These are phyloP conservation scores for Bipolaris bicolor DNA, from an alignment of 2,329 filamentous ascomycete genomes.

Conservation along the genomic window DNA sequence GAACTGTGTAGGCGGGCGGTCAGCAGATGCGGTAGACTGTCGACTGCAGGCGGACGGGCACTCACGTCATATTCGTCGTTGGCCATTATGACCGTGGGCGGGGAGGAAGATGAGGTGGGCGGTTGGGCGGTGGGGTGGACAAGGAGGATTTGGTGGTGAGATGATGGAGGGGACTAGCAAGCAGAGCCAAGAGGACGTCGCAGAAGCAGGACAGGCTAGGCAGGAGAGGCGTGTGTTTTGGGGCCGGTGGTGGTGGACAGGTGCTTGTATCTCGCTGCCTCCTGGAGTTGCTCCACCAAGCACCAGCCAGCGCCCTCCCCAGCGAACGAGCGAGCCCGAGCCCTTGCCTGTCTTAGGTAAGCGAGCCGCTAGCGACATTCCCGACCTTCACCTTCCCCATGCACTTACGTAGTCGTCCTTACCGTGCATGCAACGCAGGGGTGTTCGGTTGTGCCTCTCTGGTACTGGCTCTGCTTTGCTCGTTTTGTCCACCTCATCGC, in stretches of 20 bases:
- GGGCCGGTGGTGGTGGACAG: constrained; percentile 16
- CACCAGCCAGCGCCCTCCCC: constrained; percentile 13
- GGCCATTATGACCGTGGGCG: constrained; percentile 70
- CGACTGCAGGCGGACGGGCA: constrained; percentile 29
- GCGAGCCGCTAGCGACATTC: constrained; percentile 12
- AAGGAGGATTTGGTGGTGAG: neutral
- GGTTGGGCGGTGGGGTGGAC: constrained; percentile 10
- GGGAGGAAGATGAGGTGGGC: constrained; percentile 22
- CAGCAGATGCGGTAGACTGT: constrained; percentile 29
- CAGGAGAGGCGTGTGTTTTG: constrained; percentile 1
- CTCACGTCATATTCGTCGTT: constrained; percentile 99
- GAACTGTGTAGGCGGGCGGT: constrained; percentile 66
- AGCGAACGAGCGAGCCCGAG: constrained; percentile 11
- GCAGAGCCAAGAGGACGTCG: constrained; percentile 1
- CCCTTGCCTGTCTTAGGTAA: constrained; percentile 13
- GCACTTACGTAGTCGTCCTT: neutral
- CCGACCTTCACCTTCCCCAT: neutral
- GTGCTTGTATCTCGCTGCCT: constrained; percentile 20
- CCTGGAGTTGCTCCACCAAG: constrained; percentile 18
- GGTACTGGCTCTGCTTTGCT: neutral
- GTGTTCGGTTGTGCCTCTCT: too few species aligned
- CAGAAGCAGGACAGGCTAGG: constrained; percentile 3
- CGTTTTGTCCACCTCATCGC: neutral
- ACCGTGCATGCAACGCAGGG: neutral
- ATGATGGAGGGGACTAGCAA: neutral